Conservation (phyloP, 2,329 filamentous ascomycete species). For the Aspergillus sp. region DNA sequence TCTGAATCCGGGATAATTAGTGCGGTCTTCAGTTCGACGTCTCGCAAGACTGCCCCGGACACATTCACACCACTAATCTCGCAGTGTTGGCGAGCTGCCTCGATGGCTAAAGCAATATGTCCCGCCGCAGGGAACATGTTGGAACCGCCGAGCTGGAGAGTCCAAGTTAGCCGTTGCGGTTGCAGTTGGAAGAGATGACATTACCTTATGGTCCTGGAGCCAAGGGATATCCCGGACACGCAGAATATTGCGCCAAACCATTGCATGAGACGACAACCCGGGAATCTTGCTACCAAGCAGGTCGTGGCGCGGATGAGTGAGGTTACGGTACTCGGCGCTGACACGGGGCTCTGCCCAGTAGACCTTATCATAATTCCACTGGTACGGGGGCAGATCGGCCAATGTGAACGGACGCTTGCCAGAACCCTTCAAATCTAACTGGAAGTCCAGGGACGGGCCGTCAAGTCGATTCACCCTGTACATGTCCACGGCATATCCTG, state of each 20-base stretch:
- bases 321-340: not conserved
- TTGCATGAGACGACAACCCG: conserved; percentile 6
- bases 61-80: too few species aligned
- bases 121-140: conserved; percentile 30
- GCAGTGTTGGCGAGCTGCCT: too few species aligned
- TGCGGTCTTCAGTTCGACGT: too few species aligned
- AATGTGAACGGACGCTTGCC: conserved; percentile 7
- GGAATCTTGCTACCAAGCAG: conserved; percentile 20
- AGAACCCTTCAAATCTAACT: not conserved
- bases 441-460: too few species aligned
- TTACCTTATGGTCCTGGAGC: conserved; percentile 23
- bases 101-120: too few species aligned
- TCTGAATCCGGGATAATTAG: too few species aligned
- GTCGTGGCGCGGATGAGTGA: conserved; percentile 15
- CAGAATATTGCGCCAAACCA: conserved; percentile 29
- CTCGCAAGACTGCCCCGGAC: too few species aligned
- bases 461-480: not conserved
- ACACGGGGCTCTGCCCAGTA: not conserved
- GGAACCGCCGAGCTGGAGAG: conserved; percentile 12
- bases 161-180: not conserved
- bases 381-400: conserved; percentile 25
- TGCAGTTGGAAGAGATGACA: not conserved
- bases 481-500: not conserved
- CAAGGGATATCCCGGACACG: conserved; percentile 24
- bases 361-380: conserved; percentile 19